Evolutionary conservation across 108 stramenopile genomes (phyloP).

Genomic region (Nitzschia sp.): DNA sequence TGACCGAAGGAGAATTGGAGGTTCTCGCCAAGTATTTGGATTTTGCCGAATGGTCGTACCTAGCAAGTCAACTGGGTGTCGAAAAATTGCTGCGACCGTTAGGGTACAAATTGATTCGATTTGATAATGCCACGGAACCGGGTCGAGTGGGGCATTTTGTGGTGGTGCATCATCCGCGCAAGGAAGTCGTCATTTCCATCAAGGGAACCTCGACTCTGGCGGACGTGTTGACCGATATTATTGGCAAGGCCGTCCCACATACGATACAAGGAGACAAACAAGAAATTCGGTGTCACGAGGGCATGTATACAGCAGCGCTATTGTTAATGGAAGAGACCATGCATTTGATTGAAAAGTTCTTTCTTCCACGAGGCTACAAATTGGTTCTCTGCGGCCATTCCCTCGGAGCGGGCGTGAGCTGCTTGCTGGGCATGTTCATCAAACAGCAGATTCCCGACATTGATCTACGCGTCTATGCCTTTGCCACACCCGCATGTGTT

Average conservation of each 20-base stretch:
- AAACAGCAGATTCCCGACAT: constrained; percentile 19
- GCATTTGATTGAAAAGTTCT: constrained; percentile 39
- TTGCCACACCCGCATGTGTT: constrained; percentile 48
- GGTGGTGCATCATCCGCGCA: constrained; percentile 26
- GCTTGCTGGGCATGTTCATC: constrained; percentile 34
- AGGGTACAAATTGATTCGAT: constrained; percentile 14
- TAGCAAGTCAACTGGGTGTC: constrained; percentile 16
- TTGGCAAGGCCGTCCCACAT: constrained; percentile 15
- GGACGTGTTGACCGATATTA: constrained; percentile 42
- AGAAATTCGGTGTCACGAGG: constrained; percentile 16
- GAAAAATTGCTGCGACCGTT: not conserved
- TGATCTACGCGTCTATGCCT: constrained; percentile 44
- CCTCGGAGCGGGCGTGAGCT: constrained; percentile 43
- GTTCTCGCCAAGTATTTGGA: constrained; percentile 38
- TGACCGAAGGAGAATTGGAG: constrained; percentile 26
- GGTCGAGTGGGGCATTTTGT: constrained; percentile 39
- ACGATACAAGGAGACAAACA: constrained; percentile 1
- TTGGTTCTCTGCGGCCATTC: constrained; percentile 45
- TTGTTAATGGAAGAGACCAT: constrained; percentile 28
- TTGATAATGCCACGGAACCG: constrained; percentile 36
- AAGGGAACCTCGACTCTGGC: constrained; percentile 42
- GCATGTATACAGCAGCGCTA: constrained; percentile 24
- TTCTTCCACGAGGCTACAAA: constrained; percentile 38
- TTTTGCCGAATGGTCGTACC: constrained; percentile 44
- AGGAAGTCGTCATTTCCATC: constrained; percentile 36